phyloP scores from a whole-genome alignment of 768 basidiomycete species.

The Suillus clintonianus region DNA sequence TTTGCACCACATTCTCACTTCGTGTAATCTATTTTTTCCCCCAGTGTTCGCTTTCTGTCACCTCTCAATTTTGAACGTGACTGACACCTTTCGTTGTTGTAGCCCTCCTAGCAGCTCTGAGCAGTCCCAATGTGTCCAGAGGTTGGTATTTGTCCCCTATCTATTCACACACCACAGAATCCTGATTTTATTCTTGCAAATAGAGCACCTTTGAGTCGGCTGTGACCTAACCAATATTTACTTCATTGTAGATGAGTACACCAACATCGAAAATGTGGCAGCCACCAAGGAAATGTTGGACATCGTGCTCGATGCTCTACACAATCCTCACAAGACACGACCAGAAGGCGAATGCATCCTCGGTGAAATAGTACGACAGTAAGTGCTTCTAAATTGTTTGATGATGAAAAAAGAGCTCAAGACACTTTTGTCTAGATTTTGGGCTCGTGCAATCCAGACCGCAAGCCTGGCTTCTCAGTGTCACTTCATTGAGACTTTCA shows the following conservation, averaged over 20 bases:
- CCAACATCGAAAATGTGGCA: constrained; percentile 19
- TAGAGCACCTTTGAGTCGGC: constrained; percentile 23
- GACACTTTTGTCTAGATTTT: constrained; percentile 2
- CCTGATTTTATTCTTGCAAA: neutral
- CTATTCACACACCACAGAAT: neutral
- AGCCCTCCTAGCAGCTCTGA: constrained; percentile 6
- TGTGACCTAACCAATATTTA: constrained; percentile 35
- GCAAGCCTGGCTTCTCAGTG: constrained; percentile 1
- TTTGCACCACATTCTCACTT: too few species aligned
- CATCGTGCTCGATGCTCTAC: constrained; percentile 11
- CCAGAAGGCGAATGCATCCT: constrained; percentile 9
- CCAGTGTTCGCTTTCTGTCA: too few species aligned
- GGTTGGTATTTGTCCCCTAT: neutral
- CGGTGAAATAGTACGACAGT: constrained; percentile 11
- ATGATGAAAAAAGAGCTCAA: too few species aligned
- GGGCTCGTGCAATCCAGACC: constrained; percentile 2
- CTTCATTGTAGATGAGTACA: constrained; percentile 34
- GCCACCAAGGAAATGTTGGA: constrained; percentile 3
- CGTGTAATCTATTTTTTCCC: too few species aligned
- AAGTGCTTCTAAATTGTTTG: neutral
- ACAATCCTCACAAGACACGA: too few species aligned
- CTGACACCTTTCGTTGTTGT: constrained; percentile 9
- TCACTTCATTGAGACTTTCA: constrained; percentile 6
- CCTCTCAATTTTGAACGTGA: constrained; percentile 32
- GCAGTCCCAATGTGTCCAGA: constrained; percentile 4